These are phyloP conservation scores for Mortierella sp. DNA, from an alignment of 371 early-diverging fungal species.

Conservation along the genomic window DNA sequence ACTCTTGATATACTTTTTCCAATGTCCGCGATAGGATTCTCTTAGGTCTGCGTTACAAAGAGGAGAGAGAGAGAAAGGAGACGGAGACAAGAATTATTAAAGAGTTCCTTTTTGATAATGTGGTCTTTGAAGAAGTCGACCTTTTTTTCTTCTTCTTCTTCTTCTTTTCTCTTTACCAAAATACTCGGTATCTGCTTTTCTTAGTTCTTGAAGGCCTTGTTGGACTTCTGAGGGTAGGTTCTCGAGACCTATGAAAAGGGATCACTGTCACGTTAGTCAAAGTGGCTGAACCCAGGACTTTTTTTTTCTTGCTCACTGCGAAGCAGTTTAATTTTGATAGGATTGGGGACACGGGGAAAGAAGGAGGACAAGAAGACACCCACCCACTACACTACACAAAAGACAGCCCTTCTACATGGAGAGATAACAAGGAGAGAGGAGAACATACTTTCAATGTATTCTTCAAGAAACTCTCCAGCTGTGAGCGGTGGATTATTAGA, in stretches of 20 bases:
- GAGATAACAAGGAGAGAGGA: no score
- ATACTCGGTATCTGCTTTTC: slow-evolving; percentile 41
- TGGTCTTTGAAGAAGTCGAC: no score
- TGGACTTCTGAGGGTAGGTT: slow-evolving; percentile 51
- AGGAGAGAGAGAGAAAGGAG: not conserved
- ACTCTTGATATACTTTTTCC: slow-evolving; percentile 47
- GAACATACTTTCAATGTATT: slow-evolving; percentile 50
- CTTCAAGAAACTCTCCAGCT: slow-evolving; percentile 51
- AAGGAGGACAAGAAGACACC: not conserved
- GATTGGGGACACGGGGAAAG: slow-evolving; percentile 3
- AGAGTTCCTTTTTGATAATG: no score
- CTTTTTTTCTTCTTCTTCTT: no score
- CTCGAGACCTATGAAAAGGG: slow-evolving; percentile 33
- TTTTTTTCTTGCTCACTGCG: not conserved
- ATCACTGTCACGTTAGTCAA: no score
- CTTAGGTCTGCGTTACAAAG: slow-evolving; percentile 23
- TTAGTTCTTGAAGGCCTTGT: slow-evolving; percentile 46
- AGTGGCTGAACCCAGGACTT: no score
- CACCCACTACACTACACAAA: no score
- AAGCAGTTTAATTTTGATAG: no score
- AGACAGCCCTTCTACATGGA: no score
- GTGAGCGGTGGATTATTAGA: slow-evolving; percentile 44
- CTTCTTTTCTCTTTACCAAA: no score
- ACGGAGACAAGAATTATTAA: not conserved
- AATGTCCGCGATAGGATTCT: slow-evolving; percentile 35